Evolutionary conservation across 441 rosid species (phyloP), one percentile per base, ranked within the genome.

Genomic region (Raphanus hybrid): DNA sequence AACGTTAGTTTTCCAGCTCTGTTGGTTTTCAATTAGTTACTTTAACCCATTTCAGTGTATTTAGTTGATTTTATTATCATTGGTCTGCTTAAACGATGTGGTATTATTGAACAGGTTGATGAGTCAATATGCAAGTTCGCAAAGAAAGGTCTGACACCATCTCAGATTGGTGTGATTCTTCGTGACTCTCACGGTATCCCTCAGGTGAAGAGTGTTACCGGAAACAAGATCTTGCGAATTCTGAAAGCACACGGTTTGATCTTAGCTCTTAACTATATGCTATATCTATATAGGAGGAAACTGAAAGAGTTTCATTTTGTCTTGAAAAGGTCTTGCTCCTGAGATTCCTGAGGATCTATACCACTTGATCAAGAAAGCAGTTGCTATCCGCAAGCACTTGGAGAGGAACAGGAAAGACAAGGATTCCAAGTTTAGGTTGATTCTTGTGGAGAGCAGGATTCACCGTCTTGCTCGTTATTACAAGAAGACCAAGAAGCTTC

Each of bases 181-280:
- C 81, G 85, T 54, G 85, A 83, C 29, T 83, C 85, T 70, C 85
- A 83, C 59, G 85, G 85, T 15, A 83, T 83, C 32, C 80, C 84
- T 8, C 85, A 83, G 32, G 85, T 83, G 32, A 83, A 80, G 55
- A 80, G 83, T 57, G 85, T 83, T 57, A 80, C 85, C 15, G 85
- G 85, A 16, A 83, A 78, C 84, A 83, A 83, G 73, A 80, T 80
- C 48, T 32, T 80, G 16, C 68, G 83, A 4, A 83, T 83, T 50
- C 75, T 80, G 43, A 83, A 83, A 71, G 85, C 83, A 26, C 85
- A 83, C 57, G 85, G 83, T 27, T 39, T 45, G 52, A 12, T 12
- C 15, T 4, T 48, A 48, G 1, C 54, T 48, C 54, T 5, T n/a
- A 23, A 23, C 26, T 23, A 23, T 23, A 23, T 23, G 26, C 26